These are phyloP conservation scores for Cryptococcus sp. DNA, from an alignment of 1,284 basidiomycete genomes.

Conservation along the genomic window DNA sequence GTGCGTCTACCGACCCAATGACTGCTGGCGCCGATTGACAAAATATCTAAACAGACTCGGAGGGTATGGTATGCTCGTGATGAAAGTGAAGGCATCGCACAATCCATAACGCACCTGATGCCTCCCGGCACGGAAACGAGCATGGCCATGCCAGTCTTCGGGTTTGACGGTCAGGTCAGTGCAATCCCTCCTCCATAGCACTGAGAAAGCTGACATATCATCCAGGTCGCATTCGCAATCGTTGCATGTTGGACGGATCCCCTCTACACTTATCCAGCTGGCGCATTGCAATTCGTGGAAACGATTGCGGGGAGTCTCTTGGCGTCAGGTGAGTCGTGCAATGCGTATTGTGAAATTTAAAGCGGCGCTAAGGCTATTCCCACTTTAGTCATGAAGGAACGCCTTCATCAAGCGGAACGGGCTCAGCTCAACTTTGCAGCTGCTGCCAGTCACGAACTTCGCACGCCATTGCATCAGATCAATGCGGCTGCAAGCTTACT, in stretches of 20 bases:
- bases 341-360: conserved; percentile 34
- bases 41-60: conserved; percentile 22
- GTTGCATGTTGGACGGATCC: conserved; percentile 48
- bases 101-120: conserved; percentile 41
- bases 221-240: conserved; percentile 40
- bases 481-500: conserved; percentile 49
- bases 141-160: conserved; percentile 47
- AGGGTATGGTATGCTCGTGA: conserved; percentile 45
- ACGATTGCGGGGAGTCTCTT: conserved; percentile 37
- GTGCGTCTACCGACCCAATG: conserved; percentile 3
- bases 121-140: conserved; percentile 39
- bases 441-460: conserved; percentile 50
- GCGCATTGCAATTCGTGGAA: conserved; percentile 47
- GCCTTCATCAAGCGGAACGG: conserved; percentile 41
- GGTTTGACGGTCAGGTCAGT: conserved; percentile 42
- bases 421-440: conserved; percentile 49
- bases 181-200: background rate
- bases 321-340: conserved; percentile 32
- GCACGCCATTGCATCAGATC: conserved; percentile 52
- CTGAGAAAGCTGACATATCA: conserved; percentile 4
- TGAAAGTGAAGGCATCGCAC: conserved; percentile 40
- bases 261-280: conserved; percentile 43
- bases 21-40: background rate
- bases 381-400: conserved; percentile 39
- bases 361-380: conserved; percentile 10